Evolutionary conservation across 495 filamentous ascomycete species (phyloP).

Genomic region (Aspergillus kassunensis): DNA sequence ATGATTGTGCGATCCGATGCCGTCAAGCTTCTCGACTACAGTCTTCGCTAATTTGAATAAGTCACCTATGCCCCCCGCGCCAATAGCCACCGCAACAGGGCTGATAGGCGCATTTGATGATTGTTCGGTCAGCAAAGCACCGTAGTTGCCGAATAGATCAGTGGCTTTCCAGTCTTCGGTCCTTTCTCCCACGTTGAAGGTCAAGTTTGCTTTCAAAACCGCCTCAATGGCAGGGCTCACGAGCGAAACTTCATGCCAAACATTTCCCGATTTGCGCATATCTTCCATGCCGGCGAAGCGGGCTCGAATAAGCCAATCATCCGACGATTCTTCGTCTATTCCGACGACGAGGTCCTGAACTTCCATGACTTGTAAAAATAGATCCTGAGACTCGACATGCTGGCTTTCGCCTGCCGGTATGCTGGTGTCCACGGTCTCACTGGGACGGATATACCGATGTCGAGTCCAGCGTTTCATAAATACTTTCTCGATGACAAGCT

Average conservation of each 20-base stretch:
- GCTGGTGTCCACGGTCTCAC: not conserved
- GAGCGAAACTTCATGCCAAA: slow-evolving; percentile 46
- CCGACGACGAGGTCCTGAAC: slow-evolving; percentile 34
- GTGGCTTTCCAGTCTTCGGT: slow-evolving; percentile 25
- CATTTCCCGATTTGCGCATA: slow-evolving; percentile 30
- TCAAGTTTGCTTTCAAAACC: slow-evolving; percentile 25
- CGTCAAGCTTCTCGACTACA: slow-evolving; percentile 36
- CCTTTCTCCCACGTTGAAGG: slow-evolving; percentile 30
- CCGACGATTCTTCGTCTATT: not conserved
- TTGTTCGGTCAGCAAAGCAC: slow-evolving; percentile 3
- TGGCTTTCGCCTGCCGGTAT: not conserved
- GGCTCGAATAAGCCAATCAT: slow-evolving; percentile 19
- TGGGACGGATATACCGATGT: slow-evolving; percentile 19
- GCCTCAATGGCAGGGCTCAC: slow-evolving; percentile 26
- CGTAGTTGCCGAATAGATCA: slow-evolving; percentile 26
- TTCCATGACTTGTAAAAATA: slow-evolving; percentile 39
- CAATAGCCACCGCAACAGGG: slow-evolving; percentile 23
- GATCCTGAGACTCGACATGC: slow-evolving; percentile 8
- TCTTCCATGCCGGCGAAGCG: slow-evolving; percentile 16
- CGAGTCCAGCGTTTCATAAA: slow-evolving; percentile 32
- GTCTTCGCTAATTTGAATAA: slow-evolving; percentile 27
- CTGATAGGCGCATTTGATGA: not conserved
- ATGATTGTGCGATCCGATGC: slow-evolving; percentile 30
- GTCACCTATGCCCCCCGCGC: slow-evolving; percentile 27
- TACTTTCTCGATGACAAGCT: slow-evolving; percentile 25